Conservation (phyloP, 2,329 filamentous ascomycete species). For the Huntiella abstrusa region DNA sequence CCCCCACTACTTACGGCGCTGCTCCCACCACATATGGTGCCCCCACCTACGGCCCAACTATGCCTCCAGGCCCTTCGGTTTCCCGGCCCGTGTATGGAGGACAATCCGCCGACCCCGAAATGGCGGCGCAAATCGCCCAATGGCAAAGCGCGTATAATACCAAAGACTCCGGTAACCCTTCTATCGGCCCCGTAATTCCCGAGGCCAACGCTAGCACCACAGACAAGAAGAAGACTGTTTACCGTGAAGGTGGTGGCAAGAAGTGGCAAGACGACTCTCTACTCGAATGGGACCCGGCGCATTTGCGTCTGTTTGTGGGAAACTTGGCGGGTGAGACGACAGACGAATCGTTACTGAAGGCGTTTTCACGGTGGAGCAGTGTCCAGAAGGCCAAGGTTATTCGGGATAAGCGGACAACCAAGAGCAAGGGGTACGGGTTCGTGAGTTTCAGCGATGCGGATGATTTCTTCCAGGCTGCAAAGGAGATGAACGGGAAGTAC, state of each 20-base stretch:
- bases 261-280: constrained; percentile 78
- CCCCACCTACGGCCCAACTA: background rate
- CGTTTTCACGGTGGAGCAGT: constrained; percentile 72
- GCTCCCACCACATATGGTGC: background rate
- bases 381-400: constrained; percentile 87
- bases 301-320: constrained; percentile 88
- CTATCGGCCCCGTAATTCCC: constrained; percentile 13
- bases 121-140: constrained; percentile 68
- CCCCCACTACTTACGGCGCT: background rate
- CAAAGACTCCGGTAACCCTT: constrained; percentile 30
- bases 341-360: constrained; percentile 86
- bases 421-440: constrained; percentile 92
- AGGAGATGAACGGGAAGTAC: constrained; percentile 98
- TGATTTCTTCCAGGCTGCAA: constrained; percentile 87
- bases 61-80: constrained; percentile 20
- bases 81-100: constrained; percentile 46
- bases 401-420: constrained; percentile 86
- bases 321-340: constrained; percentile 96
- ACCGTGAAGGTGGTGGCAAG: constrained; percentile 75
- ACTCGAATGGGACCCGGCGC: constrained; percentile 87
- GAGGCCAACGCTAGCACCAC: constrained; percentile 20
- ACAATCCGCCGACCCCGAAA: constrained; percentile 45
- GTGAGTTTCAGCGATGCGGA: constrained; percentile 91
- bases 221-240: constrained; percentile 68
- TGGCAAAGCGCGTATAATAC: constrained; percentile 81